phyloP scores from a whole-genome alignment of 495 filamentous ascomycete species.

The Neurospora sp. region DNA sequence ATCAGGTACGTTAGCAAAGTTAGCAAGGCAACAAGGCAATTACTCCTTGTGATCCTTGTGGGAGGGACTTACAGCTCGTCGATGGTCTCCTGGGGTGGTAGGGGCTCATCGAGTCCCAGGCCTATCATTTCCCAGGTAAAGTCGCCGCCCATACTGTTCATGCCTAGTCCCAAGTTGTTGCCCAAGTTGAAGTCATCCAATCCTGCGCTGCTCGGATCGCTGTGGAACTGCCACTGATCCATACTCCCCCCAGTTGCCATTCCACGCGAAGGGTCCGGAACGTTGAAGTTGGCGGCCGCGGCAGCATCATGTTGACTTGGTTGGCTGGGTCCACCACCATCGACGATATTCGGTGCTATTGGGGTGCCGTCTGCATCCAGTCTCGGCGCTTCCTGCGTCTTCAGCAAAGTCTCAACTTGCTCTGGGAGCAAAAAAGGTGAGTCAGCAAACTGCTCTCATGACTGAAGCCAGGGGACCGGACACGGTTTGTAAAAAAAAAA shows the following conservation, averaged over 20 bases:
- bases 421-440: slow-evolving; percentile 37
- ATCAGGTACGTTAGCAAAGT: background rate
- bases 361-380: slow-evolving; percentile 24
- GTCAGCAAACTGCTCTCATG: background rate
- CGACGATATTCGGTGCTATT: slow-evolving; percentile 20
- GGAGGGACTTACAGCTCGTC: slow-evolving; percentile 65
- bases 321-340: slow-evolving; percentile 16
- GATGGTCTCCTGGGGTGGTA: slow-evolving; percentile 78
- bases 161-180: slow-evolving; percentile 33
- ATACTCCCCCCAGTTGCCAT: slow-evolving; percentile 34
- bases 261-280: slow-evolving; percentile 33
- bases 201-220: slow-evolving; percentile 32
- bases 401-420: slow-evolving; percentile 89
- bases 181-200: slow-evolving; percentile 43
- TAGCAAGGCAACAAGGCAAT: background rate
- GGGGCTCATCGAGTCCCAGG: slow-evolving; percentile 81
- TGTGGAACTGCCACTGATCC: slow-evolving; percentile 43
- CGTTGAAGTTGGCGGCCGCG: slow-evolving; percentile 33
- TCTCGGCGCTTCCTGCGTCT: slow-evolving; percentile 49
- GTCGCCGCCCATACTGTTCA: slow-evolving; percentile 27
- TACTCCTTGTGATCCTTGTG: background rate
- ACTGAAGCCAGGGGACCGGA: slow-evolving; percentile 7
- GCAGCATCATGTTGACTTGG: slow-evolving; percentile 21
- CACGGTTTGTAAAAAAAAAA: background rate
- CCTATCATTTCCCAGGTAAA: slow-evolving; percentile 89